Evolutionary conservation across 2,329 filamentous ascomycete species (phyloP), one percentile per base, ranked within the genome.

Genomic region (Colletotrichum sp.): DNA sequence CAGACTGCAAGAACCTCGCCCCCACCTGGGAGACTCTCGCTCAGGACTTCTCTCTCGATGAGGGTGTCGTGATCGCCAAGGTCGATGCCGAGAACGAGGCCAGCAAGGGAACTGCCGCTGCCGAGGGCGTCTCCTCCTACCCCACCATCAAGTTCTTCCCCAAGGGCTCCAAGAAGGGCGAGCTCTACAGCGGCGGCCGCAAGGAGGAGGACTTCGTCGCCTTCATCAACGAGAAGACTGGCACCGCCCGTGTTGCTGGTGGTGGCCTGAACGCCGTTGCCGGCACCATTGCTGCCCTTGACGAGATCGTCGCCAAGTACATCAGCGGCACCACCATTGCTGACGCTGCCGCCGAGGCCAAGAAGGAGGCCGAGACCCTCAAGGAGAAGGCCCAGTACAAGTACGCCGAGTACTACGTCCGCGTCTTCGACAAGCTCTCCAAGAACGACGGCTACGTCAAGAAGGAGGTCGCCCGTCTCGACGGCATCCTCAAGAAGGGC

Each of bases 61-160:
- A 92, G 76, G 89, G 91, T 79, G 95, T 99, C 78, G 84, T 98
- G 60, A 93, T 99, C 82, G 97, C 96, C 85, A 99, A 99, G 89
- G 94, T 99, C 77, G 96, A 99, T 83, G 96, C 95, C 82, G 96
- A 99, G 87, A 92, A 94, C 34, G 93, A 95, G 81, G 95, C 95
- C 86, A 92, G 94, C 85, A 98, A 98, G 88, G 91, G 91, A 60
- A 92, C 93, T 66, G 93, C 96, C 68, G 86, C 92, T 83, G 92
- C 93, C 68, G 93, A 97, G 83, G 95, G 93, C 77, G 92, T 99
- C 80, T 91, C 90, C 71, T 95, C 94, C 44, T 99, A 98, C 90
- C 97, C 97, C 66, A 99, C 97, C 78, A 98, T 99, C 89, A 98
- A 98, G 89, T 99, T 94, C 92, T 99, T 98, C 91, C 92, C 95